A percentile compares a stretch with the other conserved stretches of the same genome.
These are phyloP conservation scores for Metrosideros polymorpha DNA, from an alignment of 441 rosid species.

Conservation along the genomic window DNA sequence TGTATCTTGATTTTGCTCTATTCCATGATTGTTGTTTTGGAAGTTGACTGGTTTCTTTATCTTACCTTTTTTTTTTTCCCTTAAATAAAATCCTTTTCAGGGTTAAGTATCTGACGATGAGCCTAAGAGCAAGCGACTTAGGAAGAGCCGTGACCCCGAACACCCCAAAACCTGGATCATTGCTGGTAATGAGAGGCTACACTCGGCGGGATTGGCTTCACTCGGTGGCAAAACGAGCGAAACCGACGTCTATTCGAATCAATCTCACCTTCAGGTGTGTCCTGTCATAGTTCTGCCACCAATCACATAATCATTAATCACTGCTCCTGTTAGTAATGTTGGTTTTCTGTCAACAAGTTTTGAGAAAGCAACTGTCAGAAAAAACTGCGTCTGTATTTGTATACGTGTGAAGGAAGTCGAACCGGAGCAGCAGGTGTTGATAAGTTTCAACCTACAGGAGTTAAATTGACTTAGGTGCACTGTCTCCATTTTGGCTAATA, in stretches of 20 bases:
- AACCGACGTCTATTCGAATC: constrained; percentile 47
- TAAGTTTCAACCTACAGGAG: background rate
- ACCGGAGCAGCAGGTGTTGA: background rate
- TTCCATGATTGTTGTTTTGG: background rate
- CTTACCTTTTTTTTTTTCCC: background rate
- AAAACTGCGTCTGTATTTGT: background rate
- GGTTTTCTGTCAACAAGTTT: background rate
- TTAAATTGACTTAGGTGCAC: background rate
- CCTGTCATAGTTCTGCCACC: background rate
- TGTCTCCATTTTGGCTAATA: background rate
- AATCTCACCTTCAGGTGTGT: constrained; percentile 67
- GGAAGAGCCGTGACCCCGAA: constrained; percentile 22
- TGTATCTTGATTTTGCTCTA: background rate
- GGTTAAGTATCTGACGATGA: constrained; percentile 16
- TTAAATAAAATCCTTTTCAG: background rate
- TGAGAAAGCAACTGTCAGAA: background rate
- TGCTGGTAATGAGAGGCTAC: constrained; percentile 74
- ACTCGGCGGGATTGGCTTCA: constrained; percentile 88
- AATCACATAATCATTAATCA: background rate
- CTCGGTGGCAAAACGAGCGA: constrained; percentile 69
- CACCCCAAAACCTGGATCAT: constrained; percentile 68
- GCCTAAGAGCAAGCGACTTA: constrained; percentile 42
- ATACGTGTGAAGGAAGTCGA: background rate
- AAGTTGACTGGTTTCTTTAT: background rate
- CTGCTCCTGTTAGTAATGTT: background rate